Evolutionary conservation across 169 alveolate genomes (phyloP).

Genomic region (Plasmodium vinckei): DNA sequence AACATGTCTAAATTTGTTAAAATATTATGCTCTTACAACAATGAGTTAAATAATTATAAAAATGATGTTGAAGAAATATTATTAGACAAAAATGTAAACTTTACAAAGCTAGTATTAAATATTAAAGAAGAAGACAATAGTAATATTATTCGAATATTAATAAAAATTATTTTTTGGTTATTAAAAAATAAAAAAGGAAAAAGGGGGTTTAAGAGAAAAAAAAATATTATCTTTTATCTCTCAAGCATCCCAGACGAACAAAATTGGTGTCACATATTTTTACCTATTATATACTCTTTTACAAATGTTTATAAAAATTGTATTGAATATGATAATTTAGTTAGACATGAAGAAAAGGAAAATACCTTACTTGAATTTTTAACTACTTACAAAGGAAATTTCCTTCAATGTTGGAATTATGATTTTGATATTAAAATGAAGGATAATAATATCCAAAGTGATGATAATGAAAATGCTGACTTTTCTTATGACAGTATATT

Average conservation of each 20-base stretch:
- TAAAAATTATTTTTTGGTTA: slow-evolving; percentile 71
- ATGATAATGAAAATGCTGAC: background rate
- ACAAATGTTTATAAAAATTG: slow-evolving; percentile 47
- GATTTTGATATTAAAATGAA: background rate
- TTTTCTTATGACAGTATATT: slow-evolving; percentile 51
- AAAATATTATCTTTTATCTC: slow-evolving; percentile 62
- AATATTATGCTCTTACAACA: slow-evolving; percentile 37
- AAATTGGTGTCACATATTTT: slow-evolving; percentile 53
- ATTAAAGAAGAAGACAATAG: slow-evolving; percentile 66
- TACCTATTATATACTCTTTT: slow-evolving; percentile 44
- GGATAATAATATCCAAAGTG: background rate
- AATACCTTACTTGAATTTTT: slow-evolving; percentile 23
- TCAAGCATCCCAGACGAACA: slow-evolving; percentile 30
- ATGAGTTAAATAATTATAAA: slow-evolving; percentile 53
- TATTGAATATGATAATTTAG: slow-evolving; percentile 38
- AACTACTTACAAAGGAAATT: slow-evolving; percentile 7
- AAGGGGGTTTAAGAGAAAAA: slow-evolving; percentile 27
- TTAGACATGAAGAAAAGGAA: slow-evolving; percentile 58
- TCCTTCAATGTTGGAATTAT: slow-evolving; percentile 30
- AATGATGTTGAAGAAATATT: slow-evolving; percentile 61
- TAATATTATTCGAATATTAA: slow-evolving; percentile 42
- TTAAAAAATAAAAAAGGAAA: slow-evolving; percentile 53
- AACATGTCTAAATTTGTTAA: slow-evolving; percentile 48
- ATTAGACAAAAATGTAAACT: slow-evolving; percentile 16
- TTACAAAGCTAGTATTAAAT: slow-evolving; percentile 61